phyloP scores from a whole-genome alignment of 495 filamentous ascomycete species.

The Aspergillus steynii region DNA sequence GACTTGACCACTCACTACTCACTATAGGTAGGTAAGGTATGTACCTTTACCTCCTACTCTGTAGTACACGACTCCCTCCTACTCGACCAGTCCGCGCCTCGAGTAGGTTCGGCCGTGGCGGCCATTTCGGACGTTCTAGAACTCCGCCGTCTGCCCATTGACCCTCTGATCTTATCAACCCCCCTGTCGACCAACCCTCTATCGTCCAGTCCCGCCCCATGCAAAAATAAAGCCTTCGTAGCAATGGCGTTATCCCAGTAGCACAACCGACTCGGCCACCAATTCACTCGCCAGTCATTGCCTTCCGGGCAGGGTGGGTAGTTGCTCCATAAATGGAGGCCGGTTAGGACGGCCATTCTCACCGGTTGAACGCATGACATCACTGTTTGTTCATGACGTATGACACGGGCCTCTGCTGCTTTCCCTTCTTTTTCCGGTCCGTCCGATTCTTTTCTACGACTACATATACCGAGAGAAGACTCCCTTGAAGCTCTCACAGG shows the following conservation, averaged over 20 bases:
- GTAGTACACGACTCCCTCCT: too few relatives aligned
- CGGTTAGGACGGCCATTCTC: background rate
- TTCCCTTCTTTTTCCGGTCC: slow-evolving; percentile 3
- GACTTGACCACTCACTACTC: background rate
- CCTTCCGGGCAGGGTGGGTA: background rate
- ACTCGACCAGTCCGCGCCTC: too few relatives aligned
- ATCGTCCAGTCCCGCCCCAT: too few relatives aligned
- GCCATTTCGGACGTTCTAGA: too few relatives aligned
- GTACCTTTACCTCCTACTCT: too few relatives aligned
- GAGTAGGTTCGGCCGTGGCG: too few relatives aligned
- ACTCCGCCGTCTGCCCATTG: too few relatives aligned
- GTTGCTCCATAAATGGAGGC: background rate
- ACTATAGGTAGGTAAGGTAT: too few relatives aligned
- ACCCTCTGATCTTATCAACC: too few relatives aligned
- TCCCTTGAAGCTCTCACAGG: background rate
- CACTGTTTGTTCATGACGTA: slow-evolving; percentile 37
- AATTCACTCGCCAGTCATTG: background rate
- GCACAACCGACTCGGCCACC: background rate
- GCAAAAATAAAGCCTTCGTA: too few relatives aligned
- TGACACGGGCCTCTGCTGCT: slow-evolving; percentile 9
- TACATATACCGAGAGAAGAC: background rate
- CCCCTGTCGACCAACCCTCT: too few relatives aligned
- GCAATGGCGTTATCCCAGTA: background rate
- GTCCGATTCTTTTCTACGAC: background rate
- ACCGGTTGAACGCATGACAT: slow-evolving; percentile 34